A percentile compares a stretch with the other conserved stretches of the same genome.
Conservation (phyloP, 768 basidiomycete genomes). For the Daedalea quercina region DNA sequence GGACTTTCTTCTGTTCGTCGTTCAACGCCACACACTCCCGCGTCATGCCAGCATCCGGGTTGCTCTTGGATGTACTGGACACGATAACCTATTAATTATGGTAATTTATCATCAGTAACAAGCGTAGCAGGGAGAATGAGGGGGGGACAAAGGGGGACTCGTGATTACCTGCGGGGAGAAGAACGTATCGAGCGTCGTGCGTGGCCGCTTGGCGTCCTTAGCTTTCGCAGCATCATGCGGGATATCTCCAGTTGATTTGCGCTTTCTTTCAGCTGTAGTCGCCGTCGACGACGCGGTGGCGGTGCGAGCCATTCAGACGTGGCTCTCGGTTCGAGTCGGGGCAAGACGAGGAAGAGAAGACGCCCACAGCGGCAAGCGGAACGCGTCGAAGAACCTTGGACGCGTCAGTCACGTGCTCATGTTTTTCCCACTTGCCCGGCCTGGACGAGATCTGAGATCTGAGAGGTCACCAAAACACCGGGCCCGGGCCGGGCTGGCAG, state of each 20-base stretch:
- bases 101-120: too few relatives aligned
- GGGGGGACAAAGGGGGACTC: too few relatives aligned
- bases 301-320: slow-evolving; percentile 11
- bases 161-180: slow-evolving; percentile 24
- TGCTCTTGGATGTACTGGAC: slow-evolving; percentile 5
- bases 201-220: slow-evolving; percentile 22
- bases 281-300: background rate
- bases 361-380: background rate
- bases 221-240: slow-evolving; percentile 2
- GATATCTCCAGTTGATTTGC: slow-evolving; percentile 23
- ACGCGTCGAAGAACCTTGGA: background rate
- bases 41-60: background rate
- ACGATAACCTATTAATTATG: slow-evolving; percentile 9
- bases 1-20: slow-evolving; percentile 45
- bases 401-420: background rate
- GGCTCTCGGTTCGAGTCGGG: background rate
- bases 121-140: too few relatives aligned
- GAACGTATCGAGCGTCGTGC: slow-evolving; percentile 27
- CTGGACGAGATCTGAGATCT: too few relatives aligned
- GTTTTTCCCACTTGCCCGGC: too few relatives aligned
- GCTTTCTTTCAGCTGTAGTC: slow-evolving; percentile 20
- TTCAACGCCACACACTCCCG: slow-evolving; percentile 37
- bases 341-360: background rate
- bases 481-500: too few relatives aligned
- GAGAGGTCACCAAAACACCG: too few relatives aligned